Evolutionary conservation across 306 rosid species (phyloP).

Genomic region (Sicyos baderoa): DNA sequence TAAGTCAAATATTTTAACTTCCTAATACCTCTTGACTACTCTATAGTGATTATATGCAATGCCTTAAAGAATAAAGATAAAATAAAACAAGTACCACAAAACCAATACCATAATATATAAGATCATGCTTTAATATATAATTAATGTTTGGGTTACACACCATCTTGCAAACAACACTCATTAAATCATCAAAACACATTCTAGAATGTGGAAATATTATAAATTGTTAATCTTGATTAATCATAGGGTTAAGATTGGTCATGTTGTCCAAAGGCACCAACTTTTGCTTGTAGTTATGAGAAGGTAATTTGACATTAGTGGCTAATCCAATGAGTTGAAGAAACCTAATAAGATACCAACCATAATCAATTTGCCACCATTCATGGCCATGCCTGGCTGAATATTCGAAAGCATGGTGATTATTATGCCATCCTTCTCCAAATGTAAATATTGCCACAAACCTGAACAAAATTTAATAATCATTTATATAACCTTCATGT

Average conservation of each 20-base stretch:
- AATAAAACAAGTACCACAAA: background rate
- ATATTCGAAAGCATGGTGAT: constrained; percentile 5
- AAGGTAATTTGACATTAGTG: background rate
- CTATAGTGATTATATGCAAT: too few relatives aligned
- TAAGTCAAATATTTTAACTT: too few relatives aligned
- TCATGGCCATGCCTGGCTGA: constrained; percentile 9
- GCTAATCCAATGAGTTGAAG: constrained; percentile 1
- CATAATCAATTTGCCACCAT: constrained; percentile 8
- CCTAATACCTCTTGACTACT: too few relatives aligned
- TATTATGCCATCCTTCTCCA: constrained; percentile 16
- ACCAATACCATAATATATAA: background rate
- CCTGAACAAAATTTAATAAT: background rate
- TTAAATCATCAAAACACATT: background rate
- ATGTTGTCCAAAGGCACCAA: background rate
- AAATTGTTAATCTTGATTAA: background rate
- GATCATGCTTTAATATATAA: too few relatives aligned
- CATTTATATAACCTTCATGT: too few relatives aligned
- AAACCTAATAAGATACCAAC: background rate
- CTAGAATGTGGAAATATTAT: background rate
- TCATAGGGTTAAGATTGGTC: background rate
- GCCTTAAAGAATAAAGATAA: too few relatives aligned
- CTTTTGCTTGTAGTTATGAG: background rate
- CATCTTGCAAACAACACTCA: background rate
- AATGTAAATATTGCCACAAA: background rate
- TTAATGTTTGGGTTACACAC: background rate